Evolutionary conservation across 2,329 filamentous ascomycete genomes (phyloP).

Genomic region (Stromatinia cepivora): DNA sequence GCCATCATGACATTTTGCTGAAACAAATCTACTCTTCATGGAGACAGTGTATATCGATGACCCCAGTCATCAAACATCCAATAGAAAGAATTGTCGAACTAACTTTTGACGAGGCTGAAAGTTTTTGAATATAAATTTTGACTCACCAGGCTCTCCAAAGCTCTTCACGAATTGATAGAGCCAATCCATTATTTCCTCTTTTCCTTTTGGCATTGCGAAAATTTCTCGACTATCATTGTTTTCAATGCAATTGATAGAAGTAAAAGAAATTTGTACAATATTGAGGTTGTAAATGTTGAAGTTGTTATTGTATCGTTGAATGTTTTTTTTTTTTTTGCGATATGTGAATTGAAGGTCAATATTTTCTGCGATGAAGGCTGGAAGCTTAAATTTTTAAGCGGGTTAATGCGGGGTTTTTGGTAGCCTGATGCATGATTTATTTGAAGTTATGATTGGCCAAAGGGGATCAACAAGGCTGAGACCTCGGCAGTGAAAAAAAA

Average conservation of each 20-base stretch:
- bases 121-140: slow-evolving; percentile 1
- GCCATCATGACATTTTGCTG: slow-evolving; percentile 17
- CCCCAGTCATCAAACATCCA: background rate
- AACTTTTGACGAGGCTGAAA: slow-evolving; percentile 10
- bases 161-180: slow-evolving; percentile 10
- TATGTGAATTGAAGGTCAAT: slow-evolving; percentile 2
- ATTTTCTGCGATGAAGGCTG: slow-evolving; percentile 8
- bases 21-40: background rate
- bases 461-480: background rate
- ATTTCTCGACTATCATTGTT: slow-evolving; percentile 16
- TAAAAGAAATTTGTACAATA: background rate
- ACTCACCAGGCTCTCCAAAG: slow-evolving; percentile 18
- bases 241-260: background rate
- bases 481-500: background rate
- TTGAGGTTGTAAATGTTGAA: slow-evolving; percentile 14
- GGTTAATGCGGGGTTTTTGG: slow-evolving; percentile 11
- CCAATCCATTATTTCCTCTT: slow-evolving; percentile 23
- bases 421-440: background rate
- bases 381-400: slow-evolving; percentile 16
- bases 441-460: background rate
- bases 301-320: background rate
- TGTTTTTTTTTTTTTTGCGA: background rate
- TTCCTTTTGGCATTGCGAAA: slow-evolving; percentile 18
- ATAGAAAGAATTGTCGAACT: background rate
- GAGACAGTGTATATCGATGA: background rate